A percentile compares a stretch with the other conserved stretches of the same genome.
These are phyloP conservation scores for Melastoma malabathricum DNA, from an alignment of 345 rosid genomes.

Conservation along the genomic window DNA sequence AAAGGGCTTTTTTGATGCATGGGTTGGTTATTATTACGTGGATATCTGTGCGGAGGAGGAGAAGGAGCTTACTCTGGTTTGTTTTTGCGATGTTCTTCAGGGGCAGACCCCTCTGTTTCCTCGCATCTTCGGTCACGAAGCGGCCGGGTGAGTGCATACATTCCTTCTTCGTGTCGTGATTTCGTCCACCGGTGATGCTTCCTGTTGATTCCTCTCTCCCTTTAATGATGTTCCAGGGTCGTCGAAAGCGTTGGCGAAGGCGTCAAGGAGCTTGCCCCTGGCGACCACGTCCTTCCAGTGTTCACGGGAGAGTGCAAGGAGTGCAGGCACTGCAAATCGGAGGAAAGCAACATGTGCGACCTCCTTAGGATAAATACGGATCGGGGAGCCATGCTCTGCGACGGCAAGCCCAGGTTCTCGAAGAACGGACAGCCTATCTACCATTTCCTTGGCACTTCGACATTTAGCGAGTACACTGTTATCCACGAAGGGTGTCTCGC, in stretches of 20 bases:
- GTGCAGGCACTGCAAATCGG: slow-evolving; percentile 18
- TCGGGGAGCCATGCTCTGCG: slow-evolving; percentile 21
- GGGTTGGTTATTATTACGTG: no score
- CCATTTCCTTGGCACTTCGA: slow-evolving; percentile 29
- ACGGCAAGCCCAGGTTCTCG: slow-evolving; percentile 21
- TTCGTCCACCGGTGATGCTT: no score
- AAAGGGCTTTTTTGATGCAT: no score
- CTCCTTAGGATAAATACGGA: slow-evolving; percentile 23
- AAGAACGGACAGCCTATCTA: slow-evolving; percentile 23
- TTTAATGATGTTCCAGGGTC: slow-evolving; percentile 7
- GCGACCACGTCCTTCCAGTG: slow-evolving; percentile 25
- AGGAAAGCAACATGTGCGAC: slow-evolving; percentile 24
- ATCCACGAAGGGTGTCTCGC: slow-evolving; percentile 27
- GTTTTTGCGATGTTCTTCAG: slow-evolving; percentile 1
- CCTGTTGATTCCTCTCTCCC: no score
- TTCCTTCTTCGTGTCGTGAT: no score
- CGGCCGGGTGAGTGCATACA: slow-evolving; percentile 19
- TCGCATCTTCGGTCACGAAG: slow-evolving; percentile 31
- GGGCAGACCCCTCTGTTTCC: slow-evolving; percentile 31
- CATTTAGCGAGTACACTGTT: slow-evolving; percentile 30
- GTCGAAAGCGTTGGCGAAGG: slow-evolving; percentile 26
- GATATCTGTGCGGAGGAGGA: no score
- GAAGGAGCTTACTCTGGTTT: no score
- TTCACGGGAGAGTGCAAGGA: slow-evolving; percentile 26
- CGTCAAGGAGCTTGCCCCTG: slow-evolving; percentile 15